A percentile compares a stretch with the other conserved stretches of the same genome.
These are phyloP conservation scores for Vigna radiata DNA, from an alignment of 306 rosid species.

Conservation along the genomic window DNA sequence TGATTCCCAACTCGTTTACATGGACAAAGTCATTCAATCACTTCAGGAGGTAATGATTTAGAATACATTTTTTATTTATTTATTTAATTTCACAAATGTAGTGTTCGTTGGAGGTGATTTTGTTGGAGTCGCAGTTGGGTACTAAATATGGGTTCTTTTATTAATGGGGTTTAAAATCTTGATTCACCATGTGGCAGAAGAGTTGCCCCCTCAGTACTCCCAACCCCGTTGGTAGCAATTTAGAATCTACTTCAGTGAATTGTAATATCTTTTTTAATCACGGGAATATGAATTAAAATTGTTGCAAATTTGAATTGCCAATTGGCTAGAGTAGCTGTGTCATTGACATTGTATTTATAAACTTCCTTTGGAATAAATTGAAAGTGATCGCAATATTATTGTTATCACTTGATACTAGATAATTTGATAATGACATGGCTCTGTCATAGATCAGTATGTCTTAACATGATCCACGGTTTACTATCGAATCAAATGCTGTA, in stretches of 20 bases:
- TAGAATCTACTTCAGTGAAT: neutral
- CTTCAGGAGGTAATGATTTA: slow-evolving; percentile 67
- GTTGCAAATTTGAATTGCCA: neutral
- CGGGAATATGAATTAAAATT: neutral
- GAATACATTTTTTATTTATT: neutral
- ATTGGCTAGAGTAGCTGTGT: neutral
- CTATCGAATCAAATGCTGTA: neutral
- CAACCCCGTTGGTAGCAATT: neutral
- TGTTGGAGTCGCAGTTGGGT: neutral
- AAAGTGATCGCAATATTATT: neutral
- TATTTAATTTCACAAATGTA: neutral
- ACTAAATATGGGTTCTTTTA: neutral
- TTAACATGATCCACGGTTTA: neutral
- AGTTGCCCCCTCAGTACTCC: neutral
- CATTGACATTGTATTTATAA: neutral
- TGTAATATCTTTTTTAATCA: neutral
- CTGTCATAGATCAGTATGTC: neutral
- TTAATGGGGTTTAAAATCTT: neutral
- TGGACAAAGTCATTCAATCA: slow-evolving; percentile 93
- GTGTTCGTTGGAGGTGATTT: neutral
- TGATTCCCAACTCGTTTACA: slow-evolving; percentile 90
- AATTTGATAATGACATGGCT: neutral
- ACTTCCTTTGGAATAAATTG: slow-evolving; percentile 14
- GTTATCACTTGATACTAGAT: neutral
- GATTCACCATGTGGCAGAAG: neutral